phyloP scores from a whole-genome alignment of 2,329 filamentous ascomycete genomes.

The Incumbomyces delicatus region DNA sequence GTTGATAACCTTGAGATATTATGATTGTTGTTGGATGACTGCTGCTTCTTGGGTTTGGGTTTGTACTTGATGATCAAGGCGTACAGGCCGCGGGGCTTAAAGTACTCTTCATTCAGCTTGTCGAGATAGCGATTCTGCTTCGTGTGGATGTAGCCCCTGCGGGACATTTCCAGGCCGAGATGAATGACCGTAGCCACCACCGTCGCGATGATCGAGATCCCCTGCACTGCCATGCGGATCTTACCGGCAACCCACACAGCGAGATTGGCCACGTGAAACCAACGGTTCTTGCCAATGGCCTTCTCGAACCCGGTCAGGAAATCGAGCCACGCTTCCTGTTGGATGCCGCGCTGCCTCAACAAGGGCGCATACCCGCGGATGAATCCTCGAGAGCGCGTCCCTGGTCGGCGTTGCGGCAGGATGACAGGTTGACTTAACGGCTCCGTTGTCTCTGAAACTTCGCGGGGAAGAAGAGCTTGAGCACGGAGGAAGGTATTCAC shows the following conservation, averaged over 20 bases:
- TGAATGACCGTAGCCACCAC: background rate
- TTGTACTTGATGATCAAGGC: slow-evolving; percentile 47
- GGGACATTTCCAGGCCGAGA: background rate
- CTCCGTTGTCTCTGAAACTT: background rate
- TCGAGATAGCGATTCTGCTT: slow-evolving; percentile 42
- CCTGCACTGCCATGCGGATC: slow-evolving; percentile 8
- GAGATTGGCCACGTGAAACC: slow-evolving; percentile 19
- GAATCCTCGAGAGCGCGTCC: slow-evolving; percentile 41
- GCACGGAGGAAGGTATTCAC: too few species aligned
- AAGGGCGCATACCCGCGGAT: slow-evolving; percentile 45
- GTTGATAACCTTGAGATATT: slow-evolving; percentile 9
- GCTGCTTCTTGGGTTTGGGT: slow-evolving; percentile 21
- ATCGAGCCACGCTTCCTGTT: slow-evolving; percentile 39
- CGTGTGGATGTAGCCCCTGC: slow-evolving; percentile 11
- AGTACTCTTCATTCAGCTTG: slow-evolving; percentile 46
- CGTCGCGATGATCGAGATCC: background rate
- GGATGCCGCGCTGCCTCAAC: slow-evolving; percentile 38
- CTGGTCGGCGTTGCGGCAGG: slow-evolving; percentile 43
- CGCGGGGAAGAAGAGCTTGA: background rate
- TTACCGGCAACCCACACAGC: slow-evolving; percentile 5
- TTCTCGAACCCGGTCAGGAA: slow-evolving; percentile 40
- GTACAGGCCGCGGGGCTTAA: slow-evolving; percentile 47
- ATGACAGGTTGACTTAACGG: slow-evolving; percentile 37
- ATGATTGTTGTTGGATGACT: slow-evolving; percentile 11
- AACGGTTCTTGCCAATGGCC: slow-evolving; percentile 13